A percentile compares a stretch with the other conserved stretches of the same genome.
Conservation (phyloP, 164 flowering plant species). For the Vitis riparia region DNA sequence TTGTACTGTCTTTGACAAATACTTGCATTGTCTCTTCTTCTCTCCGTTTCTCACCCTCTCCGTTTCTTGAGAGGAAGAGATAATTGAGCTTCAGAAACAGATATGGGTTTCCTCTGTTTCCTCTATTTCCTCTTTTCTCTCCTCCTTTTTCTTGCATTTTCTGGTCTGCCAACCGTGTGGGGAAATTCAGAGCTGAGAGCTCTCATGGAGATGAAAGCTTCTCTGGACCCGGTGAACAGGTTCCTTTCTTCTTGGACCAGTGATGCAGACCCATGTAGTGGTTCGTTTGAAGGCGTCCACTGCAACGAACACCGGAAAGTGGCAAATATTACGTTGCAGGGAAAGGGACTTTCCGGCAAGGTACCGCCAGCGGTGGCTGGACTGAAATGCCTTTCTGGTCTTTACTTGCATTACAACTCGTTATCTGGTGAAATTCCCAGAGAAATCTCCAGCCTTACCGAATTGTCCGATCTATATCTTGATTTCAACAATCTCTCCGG, state of each 20-base stretch:
- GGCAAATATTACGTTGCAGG: slow-evolving; percentile 59
- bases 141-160: slow-evolving; percentile 23
- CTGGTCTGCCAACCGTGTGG: slow-evolving; percentile 10
- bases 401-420: slow-evolving; percentile 66
- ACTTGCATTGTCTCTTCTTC: too few species aligned
- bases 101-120: slow-evolving; percentile 18
- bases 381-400: slow-evolving; percentile 56
- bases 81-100: not conserved
- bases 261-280: slow-evolving; percentile 55
- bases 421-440: slow-evolving; percentile 55
- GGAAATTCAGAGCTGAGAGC: slow-evolving; percentile 60
- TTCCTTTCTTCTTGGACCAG: slow-evolving; percentile 45
- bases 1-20: too few species aligned
- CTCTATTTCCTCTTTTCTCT: slow-evolving; percentile 11
- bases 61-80: not conserved
- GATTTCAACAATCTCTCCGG: slow-evolving; percentile 58
- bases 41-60: too few species aligned
- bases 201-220: slow-evolving; percentile 55
- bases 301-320: slow-evolving; percentile 66
- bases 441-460: slow-evolving; percentile 49
- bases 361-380: slow-evolving; percentile 52
- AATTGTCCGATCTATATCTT: slow-evolving; percentile 66
- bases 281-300: slow-evolving; percentile 51
- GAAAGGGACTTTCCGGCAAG: slow-evolving; percentile 53
- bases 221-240: slow-evolving; percentile 58